These are phyloP conservation scores for Aspergillus brasiliensis DNA, from an alignment of 2,329 filamentous ascomycete species.

Conservation along the genomic window DNA sequence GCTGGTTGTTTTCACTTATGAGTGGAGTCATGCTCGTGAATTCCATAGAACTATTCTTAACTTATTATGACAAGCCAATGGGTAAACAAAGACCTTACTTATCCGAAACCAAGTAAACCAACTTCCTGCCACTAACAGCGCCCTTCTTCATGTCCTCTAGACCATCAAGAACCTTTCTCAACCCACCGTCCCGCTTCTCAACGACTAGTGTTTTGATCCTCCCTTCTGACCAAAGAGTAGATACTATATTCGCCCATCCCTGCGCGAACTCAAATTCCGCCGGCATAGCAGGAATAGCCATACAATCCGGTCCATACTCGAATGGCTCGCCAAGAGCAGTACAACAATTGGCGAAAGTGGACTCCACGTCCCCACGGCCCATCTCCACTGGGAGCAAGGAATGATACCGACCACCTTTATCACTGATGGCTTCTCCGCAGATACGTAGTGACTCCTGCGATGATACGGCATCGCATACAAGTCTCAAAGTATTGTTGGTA, in stretches of 20 bases:
- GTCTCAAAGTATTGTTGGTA: constrained; percentile 1
- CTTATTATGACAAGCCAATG: too few relatives aligned
- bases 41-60: too few relatives aligned
- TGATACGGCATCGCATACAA: constrained; percentile 11
- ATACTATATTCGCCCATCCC: neutral
- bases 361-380: neutral
- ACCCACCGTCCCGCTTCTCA: neutral
- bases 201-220: neutral
- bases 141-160: neutral
- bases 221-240: neutral
- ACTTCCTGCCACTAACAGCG: neutral
- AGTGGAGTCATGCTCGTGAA: too few relatives aligned
- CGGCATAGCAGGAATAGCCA: neutral
- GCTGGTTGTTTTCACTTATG: too few relatives aligned
- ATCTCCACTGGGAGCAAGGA: neutral
- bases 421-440: constrained; percentile 13
- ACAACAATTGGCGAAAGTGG: neutral
- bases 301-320: constrained; percentile 3
- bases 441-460: neutral
- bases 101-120: neutral
- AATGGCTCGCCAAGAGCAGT: neutral
- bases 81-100: too few relatives aligned
- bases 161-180: neutral
- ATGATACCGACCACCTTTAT: constrained; percentile 11
- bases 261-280: neutral